These are phyloP conservation scores for Senna siamea DNA, from an alignment of 306 rosid species.

Conservation along the genomic window DNA sequence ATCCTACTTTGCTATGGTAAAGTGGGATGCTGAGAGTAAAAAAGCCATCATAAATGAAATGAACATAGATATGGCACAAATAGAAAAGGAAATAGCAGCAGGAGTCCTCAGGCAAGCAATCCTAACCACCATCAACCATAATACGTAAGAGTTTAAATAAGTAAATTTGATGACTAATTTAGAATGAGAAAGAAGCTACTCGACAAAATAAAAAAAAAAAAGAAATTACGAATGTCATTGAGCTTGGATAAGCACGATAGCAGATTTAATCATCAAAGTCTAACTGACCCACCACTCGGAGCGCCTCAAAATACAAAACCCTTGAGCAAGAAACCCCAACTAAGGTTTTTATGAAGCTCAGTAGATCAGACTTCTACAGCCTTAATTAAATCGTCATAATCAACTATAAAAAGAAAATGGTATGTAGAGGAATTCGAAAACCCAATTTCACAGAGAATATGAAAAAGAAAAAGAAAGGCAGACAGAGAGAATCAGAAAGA, in stretches of 20 bases:
- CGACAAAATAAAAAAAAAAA: neutral
- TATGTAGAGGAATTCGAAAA: neutral
- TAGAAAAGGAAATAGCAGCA: neutral
- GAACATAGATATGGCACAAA: constrained; percentile 14
- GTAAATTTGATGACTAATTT: neutral
- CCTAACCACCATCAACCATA: neutral
- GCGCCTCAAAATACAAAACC: constrained; percentile 30
- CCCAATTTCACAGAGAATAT: neutral
- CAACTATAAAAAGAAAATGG: neutral
- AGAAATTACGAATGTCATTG: constrained; percentile 16
- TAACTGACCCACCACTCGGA: constrained; percentile 14
- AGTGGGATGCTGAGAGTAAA: constrained; percentile 8
- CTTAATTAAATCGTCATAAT: constrained; percentile 6
- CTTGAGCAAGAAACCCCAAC: constrained; percentile 28
- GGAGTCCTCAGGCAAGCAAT: constrained; percentile 12
- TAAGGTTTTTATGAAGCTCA: constrained; percentile 34
- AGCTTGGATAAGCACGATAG: constrained; percentile 6
- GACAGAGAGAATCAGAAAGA: neutral
- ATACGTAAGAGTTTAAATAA: neutral
- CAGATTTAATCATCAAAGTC: constrained; percentile 9
- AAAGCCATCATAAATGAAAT: constrained; percentile 19
- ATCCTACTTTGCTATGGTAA: constrained; percentile 11
- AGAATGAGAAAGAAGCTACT: neutral
- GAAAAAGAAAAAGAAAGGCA: neutral
- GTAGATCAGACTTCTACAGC: constrained; percentile 36